Base-by-base conservation (phyloP, 176 grass and related monocot genomes). In the Rhynchospora pubera region DNA sequence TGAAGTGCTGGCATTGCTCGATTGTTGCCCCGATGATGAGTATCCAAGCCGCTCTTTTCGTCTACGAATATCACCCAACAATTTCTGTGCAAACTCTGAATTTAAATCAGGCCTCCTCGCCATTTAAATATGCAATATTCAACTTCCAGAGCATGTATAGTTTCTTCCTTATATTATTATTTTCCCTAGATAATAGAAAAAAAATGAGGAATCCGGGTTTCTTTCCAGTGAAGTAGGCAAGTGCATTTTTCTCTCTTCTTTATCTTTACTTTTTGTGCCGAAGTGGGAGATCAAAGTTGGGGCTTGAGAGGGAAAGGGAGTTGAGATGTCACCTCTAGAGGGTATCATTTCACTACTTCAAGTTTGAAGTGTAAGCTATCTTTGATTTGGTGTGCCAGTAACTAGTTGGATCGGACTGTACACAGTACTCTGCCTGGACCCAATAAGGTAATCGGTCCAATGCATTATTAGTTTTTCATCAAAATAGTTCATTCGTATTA, bases 11-110 rank as follows among this genome's bases (percentile, higher is more conserved):
- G 62, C 43, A 42, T 23, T 85, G 39, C 73, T 34, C 8, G 85
- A 13, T 52, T 65, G 85, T 58, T 85, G 56, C 34, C 51, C 26
- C 53, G 75, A 42, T 13, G 94, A 87, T n/a, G 88, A 60, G 7
- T 85, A 91, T 16, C 96, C 93, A 64, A 99, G 89, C 83, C 79
- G 89, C 82, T 99, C 87, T 83, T 93, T 90, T 69, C 96, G 87
- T 0, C 79, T 66, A 72, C 93, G 87, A 80, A 99, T 89, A 87
- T 99, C 96, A 62, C 82, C 88, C 63, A 99, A 81, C 84, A 99
- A 69, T 77, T 99, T 99, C 87, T 99, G 93, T 5, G 96, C 67
- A 48, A 99, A 99, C 84, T 99, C 96, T 2, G 96, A 90, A 82
- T 85, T 85, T 9, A 89, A 85, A 62, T 91, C 89, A 56, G 87